Evolutionary conservation across 202 grass and related monocot genomes (phyloP).

Genomic region (Carex sylvatica): DNA sequence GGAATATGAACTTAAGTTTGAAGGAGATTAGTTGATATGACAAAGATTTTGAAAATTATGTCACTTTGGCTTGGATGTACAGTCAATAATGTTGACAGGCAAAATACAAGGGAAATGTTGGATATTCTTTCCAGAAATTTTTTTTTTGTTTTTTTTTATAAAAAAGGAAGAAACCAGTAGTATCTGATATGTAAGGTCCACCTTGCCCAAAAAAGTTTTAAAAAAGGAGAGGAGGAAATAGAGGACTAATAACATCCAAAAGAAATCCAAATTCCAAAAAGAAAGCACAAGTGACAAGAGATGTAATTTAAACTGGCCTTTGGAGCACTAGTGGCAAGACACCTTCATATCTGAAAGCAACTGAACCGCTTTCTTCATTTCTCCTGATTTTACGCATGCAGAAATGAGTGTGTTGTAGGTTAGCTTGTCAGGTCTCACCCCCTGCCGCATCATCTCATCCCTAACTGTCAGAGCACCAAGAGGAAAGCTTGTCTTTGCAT

Average conservation of each 20-base stretch:
- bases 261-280: conserved; percentile 17
- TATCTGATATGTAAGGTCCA: neutral
- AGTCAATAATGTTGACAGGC: neutral
- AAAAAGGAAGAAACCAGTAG: neutral
- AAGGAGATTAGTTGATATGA: neutral
- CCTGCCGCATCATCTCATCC: conserved; percentile 84
- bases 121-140: too few relatives aligned
- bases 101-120: neutral
- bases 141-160: neutral
- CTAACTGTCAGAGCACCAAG: conserved; percentile 85
- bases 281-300: conserved; percentile 8
- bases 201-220: neutral
- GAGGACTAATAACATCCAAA: neutral
- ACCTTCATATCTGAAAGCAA: conserved; percentile 99
- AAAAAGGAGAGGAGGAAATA: neutral
- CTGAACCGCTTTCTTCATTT: conserved; percentile 68
- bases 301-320: conserved; percentile 92
- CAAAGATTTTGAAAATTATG: neutral
- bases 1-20: neutral
- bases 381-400: conserved; percentile 67
- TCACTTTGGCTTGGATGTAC: neutral
- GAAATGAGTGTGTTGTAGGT: conserved; percentile 93
- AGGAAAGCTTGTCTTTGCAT: conserved; percentile 71
- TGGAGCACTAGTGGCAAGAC: conserved; percentile 67
- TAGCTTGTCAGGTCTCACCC: conserved; percentile 88